Conservation (phyloP, 768 basidiomycete species). For the Piloderma croceum region DNA sequence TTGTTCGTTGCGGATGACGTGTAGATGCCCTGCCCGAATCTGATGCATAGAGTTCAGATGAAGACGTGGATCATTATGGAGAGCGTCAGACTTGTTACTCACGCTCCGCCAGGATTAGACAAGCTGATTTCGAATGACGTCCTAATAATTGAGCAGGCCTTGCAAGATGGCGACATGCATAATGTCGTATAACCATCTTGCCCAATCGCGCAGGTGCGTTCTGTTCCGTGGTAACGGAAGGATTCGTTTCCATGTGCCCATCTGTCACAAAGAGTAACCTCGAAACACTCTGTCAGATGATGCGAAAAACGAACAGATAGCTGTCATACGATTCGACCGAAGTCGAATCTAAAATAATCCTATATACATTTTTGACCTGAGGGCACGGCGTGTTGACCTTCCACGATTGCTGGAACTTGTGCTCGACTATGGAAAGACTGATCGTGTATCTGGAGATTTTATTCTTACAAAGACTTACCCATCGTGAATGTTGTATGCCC, state of each 20-base stretch:
- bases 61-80: too few species aligned
- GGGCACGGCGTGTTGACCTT: conserved; percentile 11
- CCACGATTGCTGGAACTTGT: conserved; percentile 25
- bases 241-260: conserved; percentile 24
- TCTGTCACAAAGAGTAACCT: neutral
- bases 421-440: conserved; percentile 17
- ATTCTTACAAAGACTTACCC: conserved; percentile 9
- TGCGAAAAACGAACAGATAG: conserved; percentile 5
- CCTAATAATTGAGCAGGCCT: conserved; percentile 24
- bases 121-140: too few species aligned
- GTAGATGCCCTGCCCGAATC: conserved; percentile 29
- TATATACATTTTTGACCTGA: conserved; percentile 23
- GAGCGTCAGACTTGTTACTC: too few species aligned
- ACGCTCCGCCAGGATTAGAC: conserved; percentile 27
- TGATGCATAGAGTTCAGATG: conserved; percentile 5
- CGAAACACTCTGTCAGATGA: conserved; percentile 1
- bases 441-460: neutral
- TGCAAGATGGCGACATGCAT: conserved; percentile 20
- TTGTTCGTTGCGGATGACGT: too few species aligned
- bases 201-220: conserved; percentile 22
- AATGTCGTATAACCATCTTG: conserved; percentile 16
- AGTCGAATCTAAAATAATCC: conserved; percentile 23
- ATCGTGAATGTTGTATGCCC: conserved; percentile 20
- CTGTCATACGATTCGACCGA: conserved; percentile 12
- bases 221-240: conserved; percentile 30